Percentiles rank a stretch among this genome's conserved stretches.
phyloP scores from a whole-genome alignment of 495 filamentous ascomycete species.

The Umbilicaria muhlenbergii region DNA sequence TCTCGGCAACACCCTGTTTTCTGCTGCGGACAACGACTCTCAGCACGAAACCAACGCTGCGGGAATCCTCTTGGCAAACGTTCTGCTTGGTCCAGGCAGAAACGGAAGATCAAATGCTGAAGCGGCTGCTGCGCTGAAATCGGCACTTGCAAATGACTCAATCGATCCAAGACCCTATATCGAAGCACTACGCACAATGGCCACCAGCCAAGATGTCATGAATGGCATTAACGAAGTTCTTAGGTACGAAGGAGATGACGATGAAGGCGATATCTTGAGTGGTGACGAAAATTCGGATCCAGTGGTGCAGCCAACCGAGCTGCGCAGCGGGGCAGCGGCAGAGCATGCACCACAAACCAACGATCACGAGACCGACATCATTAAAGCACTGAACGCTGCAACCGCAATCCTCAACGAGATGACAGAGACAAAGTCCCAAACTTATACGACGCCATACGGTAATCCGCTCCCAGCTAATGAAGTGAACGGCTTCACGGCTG shows the following conservation, averaged over 20 bases:
- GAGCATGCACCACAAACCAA: not conserved
- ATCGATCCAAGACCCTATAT: slow-evolving; percentile 7
- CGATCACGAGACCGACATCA: slow-evolving; percentile 4
- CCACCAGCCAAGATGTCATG: slow-evolving; percentile 9
- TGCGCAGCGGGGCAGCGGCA: not conserved
- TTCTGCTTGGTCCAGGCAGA: slow-evolving; percentile 3
- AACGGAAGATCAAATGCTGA: slow-evolving; percentile 4
- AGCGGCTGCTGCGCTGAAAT: slow-evolving; percentile 6
- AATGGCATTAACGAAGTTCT: slow-evolving; percentile 8
- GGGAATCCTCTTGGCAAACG: slow-evolving; percentile 6
- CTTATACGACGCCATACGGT: not conserved
- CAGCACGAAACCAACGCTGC: slow-evolving; percentile 6
- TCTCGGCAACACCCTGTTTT: slow-evolving; percentile 3
- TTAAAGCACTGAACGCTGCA: slow-evolving; percentile 8
- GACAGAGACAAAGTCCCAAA: not conserved
- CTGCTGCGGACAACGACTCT: not conserved
- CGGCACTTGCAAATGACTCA: slow-evolving; percentile 4
- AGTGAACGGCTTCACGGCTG: not conserved
- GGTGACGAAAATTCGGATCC: slow-evolving; percentile 1
- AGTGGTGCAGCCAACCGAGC: not conserved
- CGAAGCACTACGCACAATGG: slow-evolving; percentile 8
- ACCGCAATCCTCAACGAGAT: slow-evolving; percentile 9
- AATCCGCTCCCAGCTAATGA: not conserved
- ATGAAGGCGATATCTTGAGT: slow-evolving; percentile 2
- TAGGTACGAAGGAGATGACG: not conserved